Base-by-base conservation (phyloP, 257 asterid genomes). In the Solanum lycopersicoides region DNA sequence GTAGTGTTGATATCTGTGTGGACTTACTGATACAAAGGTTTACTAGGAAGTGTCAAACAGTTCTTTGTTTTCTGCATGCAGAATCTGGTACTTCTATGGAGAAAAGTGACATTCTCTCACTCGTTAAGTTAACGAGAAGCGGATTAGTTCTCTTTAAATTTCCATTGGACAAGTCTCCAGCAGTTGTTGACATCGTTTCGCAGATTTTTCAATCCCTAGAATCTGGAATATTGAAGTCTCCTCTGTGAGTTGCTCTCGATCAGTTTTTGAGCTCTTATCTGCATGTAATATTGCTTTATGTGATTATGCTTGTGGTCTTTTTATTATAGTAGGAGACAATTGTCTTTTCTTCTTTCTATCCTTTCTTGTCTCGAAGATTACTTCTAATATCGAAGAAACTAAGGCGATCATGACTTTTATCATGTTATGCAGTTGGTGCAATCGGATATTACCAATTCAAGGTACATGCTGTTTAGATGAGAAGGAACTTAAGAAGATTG, bases 371-470 rank as follows among this genome's bases (percentile, higher is more conserved):
- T 77, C 3, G 25, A 25, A 77, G 84, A 45, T 79, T 45, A 28
- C 35, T 77, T n/a, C 65, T 44, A 45, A 47, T 80, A 45, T 66
- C 25, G 9, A 47, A 80, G 84, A 80, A 80, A 25, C 84, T 80
- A 80, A 79, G 23, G 47, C 9, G 11, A 16, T 80, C n/a, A 80
- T 28, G 28, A 30, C 85, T 30, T 30, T 80, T 16, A 84, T 86
- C 71, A 74, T 47, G 47, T 90, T 83, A 12, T 87, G 86, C 91
- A 92, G 94, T 68, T 92, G 94, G 94, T 92, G 94, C 87, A 89
- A 89, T 88, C 91, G 94, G 60, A 92, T 92, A 18, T 90, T 91
- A 89, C 94, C 94, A 32, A 89, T 92, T 87, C 93, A 92, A 90
- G 87, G 89, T 28, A 92, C 94, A 25, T 92, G 94, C 87, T 39